These are phyloP conservation scores for Mycena citricolor DNA, from an alignment of 1,284 basidiomycete genomes.

Conservation along the genomic window DNA sequence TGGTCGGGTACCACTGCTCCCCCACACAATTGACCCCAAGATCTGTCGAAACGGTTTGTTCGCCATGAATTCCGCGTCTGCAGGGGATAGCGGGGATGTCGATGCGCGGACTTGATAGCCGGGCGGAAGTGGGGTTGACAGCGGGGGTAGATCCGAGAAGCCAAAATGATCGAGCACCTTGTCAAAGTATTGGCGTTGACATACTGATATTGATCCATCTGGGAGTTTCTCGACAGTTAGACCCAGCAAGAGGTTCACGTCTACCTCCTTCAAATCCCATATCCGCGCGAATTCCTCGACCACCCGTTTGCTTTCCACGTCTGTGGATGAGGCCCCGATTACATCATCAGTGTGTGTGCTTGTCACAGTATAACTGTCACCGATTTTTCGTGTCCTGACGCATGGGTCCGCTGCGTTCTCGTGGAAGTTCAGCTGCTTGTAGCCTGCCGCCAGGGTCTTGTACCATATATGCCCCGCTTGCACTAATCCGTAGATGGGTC, in stretches of 20 bases:
- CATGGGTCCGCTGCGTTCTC: constrained; percentile 5
- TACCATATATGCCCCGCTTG: constrained; percentile 15
- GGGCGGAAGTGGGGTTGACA: constrained; percentile 2
- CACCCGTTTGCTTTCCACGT: background rate
- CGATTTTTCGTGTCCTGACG: constrained; percentile 1
- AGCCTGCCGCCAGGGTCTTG: constrained; percentile 1
- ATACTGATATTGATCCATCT: background rate
- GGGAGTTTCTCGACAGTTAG: background rate
- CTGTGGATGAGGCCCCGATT: constrained; percentile 1
- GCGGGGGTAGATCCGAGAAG: background rate
- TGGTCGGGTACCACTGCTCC: constrained; percentile 1
- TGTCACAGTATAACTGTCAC: constrained; percentile 4
- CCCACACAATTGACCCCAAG: constrained; percentile 4
- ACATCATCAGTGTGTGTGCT: constrained; percentile 8
- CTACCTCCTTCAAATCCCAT: constrained; percentile 12
- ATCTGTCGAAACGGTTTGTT: constrained; percentile 2
- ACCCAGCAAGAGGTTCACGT: constrained; percentile 3
- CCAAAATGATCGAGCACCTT: constrained; percentile 2
- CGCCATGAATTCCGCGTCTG: constrained; percentile 1
- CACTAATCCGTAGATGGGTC: constrained; percentile 6
- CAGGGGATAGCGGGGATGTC: background rate
- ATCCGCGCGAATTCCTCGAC: constrained; percentile 3
- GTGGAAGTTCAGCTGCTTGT: constrained; percentile 4
- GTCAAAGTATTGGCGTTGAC: background rate
- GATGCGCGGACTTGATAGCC: background rate